These are phyloP conservation scores for Podospora didyma DNA, from an alignment of 495 filamentous ascomycete species.

Conservation along the genomic window DNA sequence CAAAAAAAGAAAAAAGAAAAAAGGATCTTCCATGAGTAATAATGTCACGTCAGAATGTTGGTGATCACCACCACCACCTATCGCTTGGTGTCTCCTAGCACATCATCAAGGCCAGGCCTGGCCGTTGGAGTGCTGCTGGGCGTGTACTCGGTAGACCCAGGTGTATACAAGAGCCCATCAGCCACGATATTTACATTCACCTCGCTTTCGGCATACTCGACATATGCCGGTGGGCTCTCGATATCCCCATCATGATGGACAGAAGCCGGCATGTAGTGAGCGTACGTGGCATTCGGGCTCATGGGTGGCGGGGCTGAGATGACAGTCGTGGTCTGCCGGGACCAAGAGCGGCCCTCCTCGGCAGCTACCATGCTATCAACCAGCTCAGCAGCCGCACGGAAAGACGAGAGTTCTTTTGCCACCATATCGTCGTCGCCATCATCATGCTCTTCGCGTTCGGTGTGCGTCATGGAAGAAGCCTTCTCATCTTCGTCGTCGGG, in stretches of 20 bases:
- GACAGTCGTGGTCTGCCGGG: neutral
- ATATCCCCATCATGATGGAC: neutral
- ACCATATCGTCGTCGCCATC: neutral
- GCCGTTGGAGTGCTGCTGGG: neutral
- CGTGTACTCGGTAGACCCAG: neutral
- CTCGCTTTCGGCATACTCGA: neutral
- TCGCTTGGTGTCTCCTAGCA: neutral
- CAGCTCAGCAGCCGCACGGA: conserved; percentile 42
- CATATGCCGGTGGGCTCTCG: neutral
- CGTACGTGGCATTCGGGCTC: neutral
- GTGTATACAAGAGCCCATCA: neutral
- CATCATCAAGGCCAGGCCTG: neutral
- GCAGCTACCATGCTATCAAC: conserved; percentile 44
- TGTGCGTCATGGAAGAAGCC: neutral
- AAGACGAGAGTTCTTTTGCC: conserved; percentile 39
- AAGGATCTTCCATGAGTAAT: too few relatives aligned
- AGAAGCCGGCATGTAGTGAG: neutral
- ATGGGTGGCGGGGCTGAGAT: neutral
- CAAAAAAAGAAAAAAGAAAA: too few relatives aligned
- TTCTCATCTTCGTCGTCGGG: neutral
- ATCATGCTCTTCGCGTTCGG: neutral
- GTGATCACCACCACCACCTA: too few relatives aligned
- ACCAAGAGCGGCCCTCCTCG: conserved; percentile 26
- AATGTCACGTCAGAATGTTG: too few relatives aligned
- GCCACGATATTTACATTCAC: neutral